Evolutionary conservation across 2,329 filamentous ascomycete species (phyloP).

Genomic region (Botrytis sinoallii): DNA sequence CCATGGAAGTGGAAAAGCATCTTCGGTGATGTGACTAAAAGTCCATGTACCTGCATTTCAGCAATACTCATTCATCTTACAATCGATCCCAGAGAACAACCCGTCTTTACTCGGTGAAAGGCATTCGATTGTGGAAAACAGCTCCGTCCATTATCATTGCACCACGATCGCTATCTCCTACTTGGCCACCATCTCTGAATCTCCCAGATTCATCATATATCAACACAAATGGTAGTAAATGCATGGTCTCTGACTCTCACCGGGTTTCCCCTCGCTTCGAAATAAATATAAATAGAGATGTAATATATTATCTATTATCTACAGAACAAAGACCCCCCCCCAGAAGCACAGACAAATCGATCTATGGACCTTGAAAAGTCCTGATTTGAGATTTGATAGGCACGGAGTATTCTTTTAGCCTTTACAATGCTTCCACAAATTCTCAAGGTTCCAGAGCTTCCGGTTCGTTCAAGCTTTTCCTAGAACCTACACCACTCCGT

Average conservation of each 20-base stretch:
- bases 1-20: not conserved
- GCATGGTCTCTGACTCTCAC: not conserved
- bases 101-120: not conserved
- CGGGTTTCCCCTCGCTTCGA: not conserved
- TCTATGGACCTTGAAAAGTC: not conserved
- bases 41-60: not conserved
- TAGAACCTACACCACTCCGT: not conserved
- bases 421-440: not conserved
- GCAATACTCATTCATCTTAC: too few relatives aligned
- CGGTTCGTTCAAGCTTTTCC: not conserved
- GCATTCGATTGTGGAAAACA: not conserved
- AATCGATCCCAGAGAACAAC: not conserved
- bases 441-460: not conserved
- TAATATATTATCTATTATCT: not conserved
- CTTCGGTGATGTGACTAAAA: not conserved
- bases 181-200: not conserved
- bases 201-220: not conserved
- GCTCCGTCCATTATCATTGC: not conserved
- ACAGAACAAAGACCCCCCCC: not conserved
- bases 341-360: slow-evolving; percentile 10
- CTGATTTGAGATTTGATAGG: slow-evolving; percentile 7
- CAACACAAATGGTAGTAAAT: not conserved
- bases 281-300: not conserved
- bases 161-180: not conserved
- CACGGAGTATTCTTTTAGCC: slow-evolving; percentile 11